Conservation (phyloP, 257 asterid species). For the Euphrasia confusa region DNA sequence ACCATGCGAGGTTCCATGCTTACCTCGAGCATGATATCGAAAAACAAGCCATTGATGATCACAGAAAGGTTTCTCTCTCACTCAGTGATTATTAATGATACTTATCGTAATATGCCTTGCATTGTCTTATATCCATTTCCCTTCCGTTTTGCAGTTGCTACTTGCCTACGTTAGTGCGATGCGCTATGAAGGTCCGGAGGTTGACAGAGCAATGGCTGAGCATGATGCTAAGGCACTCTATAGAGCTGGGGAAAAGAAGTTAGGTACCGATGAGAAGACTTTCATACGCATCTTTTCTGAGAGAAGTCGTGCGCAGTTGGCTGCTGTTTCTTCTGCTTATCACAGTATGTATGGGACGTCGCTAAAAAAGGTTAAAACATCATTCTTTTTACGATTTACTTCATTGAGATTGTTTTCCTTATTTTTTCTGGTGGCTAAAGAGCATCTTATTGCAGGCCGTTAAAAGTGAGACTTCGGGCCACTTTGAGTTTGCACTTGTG, state of each 20-base stretch:
- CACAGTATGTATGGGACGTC: slow-evolving; percentile 55
- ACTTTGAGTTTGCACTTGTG: slow-evolving; percentile 5
- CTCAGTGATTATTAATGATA: no score
- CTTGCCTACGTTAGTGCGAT: slow-evolving; percentile 44
- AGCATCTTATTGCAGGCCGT: slow-evolving; percentile 45
- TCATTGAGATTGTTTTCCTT: background rate
- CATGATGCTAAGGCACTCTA: slow-evolving; percentile 81
- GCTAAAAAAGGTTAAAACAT: slow-evolving; percentile 51
- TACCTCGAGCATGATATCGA: slow-evolving; percentile 80
- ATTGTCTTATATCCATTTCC: slow-evolving; percentile 1
- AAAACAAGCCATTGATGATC: slow-evolving; percentile 59
- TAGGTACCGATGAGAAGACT: slow-evolving; percentile 86
- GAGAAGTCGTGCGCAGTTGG: slow-evolving; percentile 74
- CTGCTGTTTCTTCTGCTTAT: slow-evolving; percentile 63
- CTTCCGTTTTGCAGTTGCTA: slow-evolving; percentile 49
- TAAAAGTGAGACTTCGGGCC: background rate
- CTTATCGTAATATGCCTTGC: background rate
- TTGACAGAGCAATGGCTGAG: slow-evolving; percentile 60
- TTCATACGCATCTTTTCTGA: slow-evolving; percentile 66
- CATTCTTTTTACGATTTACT: background rate
- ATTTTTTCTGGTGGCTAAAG: slow-evolving; percentile 1
- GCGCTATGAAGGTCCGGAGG: slow-evolving; percentile 87
- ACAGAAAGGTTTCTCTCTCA: slow-evolving; percentile 49
- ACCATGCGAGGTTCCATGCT: slow-evolving; percentile 46
- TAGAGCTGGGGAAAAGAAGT: slow-evolving; percentile 85